These are phyloP conservation scores for Teunomyces aglyptinius DNA, from an alignment of 805 yeast genomes.

Conservation along the genomic window DNA sequence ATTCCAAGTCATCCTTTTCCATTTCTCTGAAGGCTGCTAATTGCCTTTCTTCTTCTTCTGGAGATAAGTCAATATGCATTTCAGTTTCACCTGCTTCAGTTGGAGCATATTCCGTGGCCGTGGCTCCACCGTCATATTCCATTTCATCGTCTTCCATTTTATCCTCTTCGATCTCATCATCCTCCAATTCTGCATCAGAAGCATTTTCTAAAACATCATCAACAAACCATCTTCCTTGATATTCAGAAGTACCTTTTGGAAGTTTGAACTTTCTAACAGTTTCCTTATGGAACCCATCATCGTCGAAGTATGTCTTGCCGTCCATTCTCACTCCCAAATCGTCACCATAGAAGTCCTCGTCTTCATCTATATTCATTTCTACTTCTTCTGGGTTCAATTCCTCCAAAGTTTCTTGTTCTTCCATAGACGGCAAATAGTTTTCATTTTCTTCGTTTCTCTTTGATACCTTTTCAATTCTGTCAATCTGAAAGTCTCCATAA, in stretches of 20 bases:
- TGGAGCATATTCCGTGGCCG: constrained; percentile 38
- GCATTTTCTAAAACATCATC: constrained; percentile 51
- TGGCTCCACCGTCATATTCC: constrained; percentile 24
- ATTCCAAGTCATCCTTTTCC: constrained; percentile 83
- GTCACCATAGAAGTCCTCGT: constrained; percentile 21
- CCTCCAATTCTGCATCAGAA: constrained; percentile 44
- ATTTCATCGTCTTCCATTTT: constrained; percentile 24
- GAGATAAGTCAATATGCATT: constrained; percentile 66
- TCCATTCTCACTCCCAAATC: constrained; percentile 52
- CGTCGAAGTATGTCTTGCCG: constrained; percentile 51
- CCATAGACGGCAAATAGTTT: constrained; percentile 28
- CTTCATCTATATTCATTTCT: constrained; percentile 40
- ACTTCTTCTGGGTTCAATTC: constrained; percentile 56
- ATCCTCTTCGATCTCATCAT: constrained; percentile 41
- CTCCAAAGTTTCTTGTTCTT: constrained; percentile 56
- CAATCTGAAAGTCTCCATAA: constrained; percentile 82
- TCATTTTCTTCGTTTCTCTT: constrained; percentile 22
- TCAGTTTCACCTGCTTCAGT: constrained; percentile 51
- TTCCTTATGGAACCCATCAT: constrained; percentile 15
- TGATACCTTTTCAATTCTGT: constrained; percentile 54
- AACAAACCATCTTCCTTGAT: constrained; percentile 72
- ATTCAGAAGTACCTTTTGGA: constrained; percentile 74
- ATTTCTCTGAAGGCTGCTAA: constrained; percentile 61
- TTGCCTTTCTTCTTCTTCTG: constrained; percentile 84
- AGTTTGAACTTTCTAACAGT: constrained; percentile 35